These are phyloP conservation scores for Ascosphaera aggregata DNA, from an alignment of 2,329 filamentous ascomycete genomes.

Conservation along the genomic window DNA sequence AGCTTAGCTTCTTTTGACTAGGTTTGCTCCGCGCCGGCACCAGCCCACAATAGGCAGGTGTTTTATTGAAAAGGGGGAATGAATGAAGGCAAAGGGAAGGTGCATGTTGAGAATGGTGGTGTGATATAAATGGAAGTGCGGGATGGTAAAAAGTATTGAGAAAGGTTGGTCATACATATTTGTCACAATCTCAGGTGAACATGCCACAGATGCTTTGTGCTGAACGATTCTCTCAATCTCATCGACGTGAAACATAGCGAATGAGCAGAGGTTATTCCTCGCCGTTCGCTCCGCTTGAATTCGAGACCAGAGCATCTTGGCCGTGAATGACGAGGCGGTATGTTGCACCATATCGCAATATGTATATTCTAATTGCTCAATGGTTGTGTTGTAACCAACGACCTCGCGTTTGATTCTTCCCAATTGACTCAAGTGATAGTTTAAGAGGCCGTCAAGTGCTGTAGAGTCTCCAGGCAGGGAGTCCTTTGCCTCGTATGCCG, in stretches of 20 bases:
- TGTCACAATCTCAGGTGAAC: not conserved
- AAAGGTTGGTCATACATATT: conserved; percentile 3
- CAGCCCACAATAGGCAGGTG: too few species aligned
- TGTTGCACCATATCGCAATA: conserved; percentile 2
- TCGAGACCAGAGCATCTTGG: conserved; percentile 3
- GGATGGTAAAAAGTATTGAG: too few species aligned
- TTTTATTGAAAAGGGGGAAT: too few species aligned
- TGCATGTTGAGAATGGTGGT: too few species aligned
- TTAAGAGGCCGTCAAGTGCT: conserved; percentile 9
- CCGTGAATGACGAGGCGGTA: not conserved
- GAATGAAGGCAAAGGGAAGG: too few species aligned
- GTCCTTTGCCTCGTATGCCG: conserved; percentile 2
- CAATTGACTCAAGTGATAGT: conserved; percentile 10
- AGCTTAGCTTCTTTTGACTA: too few species aligned
- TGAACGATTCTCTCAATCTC: conserved; percentile 8
- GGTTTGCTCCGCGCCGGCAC: too few species aligned
- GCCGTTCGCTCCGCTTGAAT: conserved; percentile 5
- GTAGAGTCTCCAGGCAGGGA: conserved; percentile 5
- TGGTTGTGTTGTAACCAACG: conserved; percentile 5
- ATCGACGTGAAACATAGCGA: conserved; percentile 8
- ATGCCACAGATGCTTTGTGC: not conserved
- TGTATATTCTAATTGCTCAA: conserved; percentile 5
- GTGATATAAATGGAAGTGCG: too few species aligned
- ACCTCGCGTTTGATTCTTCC: conserved; percentile 10
- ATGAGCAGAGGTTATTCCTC: conserved; percentile 5